Base-by-base conservation (phyloP, 345 rosid species). In the Erysimum cheiranthoides region DNA sequence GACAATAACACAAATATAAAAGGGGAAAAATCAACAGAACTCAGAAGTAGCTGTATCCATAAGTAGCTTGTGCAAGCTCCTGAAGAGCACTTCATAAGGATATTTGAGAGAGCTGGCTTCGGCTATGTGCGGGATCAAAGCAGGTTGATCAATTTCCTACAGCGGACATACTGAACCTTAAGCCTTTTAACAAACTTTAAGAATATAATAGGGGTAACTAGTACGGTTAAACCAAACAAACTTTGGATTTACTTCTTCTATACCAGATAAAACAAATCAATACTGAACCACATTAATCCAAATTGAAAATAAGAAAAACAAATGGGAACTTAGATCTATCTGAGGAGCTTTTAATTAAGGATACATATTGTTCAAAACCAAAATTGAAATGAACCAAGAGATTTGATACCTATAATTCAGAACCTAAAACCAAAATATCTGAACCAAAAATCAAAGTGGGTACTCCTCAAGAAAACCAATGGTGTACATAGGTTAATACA, bases 21-120 rank as follows among this genome's bases (percentile, higher is more conserved):
- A 32, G 58, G 34, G 80, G 79, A 13, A 65, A 65, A 70, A 68
- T 65, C 39, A 52, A 78, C 71, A 81, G 80, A 87, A 95, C 99
- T 95, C 99, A 28, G 99, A 95, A 80, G 99, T 95, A 64, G 99
- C 99, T 70, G 99, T 95, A 80, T 95, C 99, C 93, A 95, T 87
- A 60, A 95, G 96, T 77, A 95, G 86, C 83, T 90, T 95, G 82
- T 95, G 99, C 79, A 88, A 81, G 74, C 98, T 92, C 85, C 98
- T 83, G 82, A 95, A 95, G 78, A 95, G 96, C 78, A 92, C 97
- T 85, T 95, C 99, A 58, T 95, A 89, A 14, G 98, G 98, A 85
- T 95, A 92, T 82, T 92, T 95, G 78, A 81, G 81, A 65, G 93
- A 82, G 86, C 90, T 92, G 56, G 99, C 99, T 87, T 95, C 98